A percentile compares a stretch with the other conserved stretches of the same genome.
phyloP scores from a whole-genome alignment of 1,284 basidiomycete genomes.

The Xerocomus nothofagi region DNA sequence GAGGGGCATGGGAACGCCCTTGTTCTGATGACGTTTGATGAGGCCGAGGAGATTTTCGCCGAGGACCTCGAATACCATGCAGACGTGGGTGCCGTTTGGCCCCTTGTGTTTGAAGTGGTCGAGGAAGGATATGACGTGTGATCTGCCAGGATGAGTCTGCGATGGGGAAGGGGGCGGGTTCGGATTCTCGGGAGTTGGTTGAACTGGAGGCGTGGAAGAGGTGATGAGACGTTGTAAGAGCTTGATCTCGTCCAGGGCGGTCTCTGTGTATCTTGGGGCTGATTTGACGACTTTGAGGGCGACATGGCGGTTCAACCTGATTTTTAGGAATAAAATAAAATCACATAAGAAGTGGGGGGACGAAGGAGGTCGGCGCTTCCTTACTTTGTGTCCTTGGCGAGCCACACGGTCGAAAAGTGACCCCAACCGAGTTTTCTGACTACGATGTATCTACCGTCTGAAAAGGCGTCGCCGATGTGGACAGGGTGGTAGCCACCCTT shows the following conservation, averaged over 20 bases:
- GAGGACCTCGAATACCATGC: conserved; percentile 99
- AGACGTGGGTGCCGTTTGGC: conserved; percentile 96
- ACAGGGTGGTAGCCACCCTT: conserved; percentile 96
- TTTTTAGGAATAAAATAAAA: conserved; percentile 9
- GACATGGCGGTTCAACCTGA: conserved; percentile 91
- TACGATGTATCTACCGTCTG: conserved; percentile 85
- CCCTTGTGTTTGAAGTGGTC: conserved; percentile 97
- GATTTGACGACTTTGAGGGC: conserved; percentile 99
- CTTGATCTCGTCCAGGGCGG: conserved; percentile 98
- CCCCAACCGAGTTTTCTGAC: conserved; percentile 98
- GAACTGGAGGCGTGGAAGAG: conserved; percentile 71
- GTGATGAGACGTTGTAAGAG: conserved; percentile 93
- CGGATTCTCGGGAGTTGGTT: conserved; percentile 48
- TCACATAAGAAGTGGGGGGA: not conserved
- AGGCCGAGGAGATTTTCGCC: conserved; percentile 98
- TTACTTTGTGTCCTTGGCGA: conserved; percentile 84
- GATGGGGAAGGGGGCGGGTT: conserved; percentile 67
- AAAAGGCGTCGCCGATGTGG: conserved; percentile 92
- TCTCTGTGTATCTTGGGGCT: conserved; percentile 95
- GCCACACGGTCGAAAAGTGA: conserved; percentile 95
- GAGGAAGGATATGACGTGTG: conserved; percentile 92
- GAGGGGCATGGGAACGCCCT: conserved; percentile 91
- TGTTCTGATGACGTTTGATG: conserved; percentile 94
- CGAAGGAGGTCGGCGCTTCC: conserved; percentile 12
- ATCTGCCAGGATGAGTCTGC: conserved; percentile 69